phyloP scores from a whole-genome alignment of 805 yeast species.

The Tetrapisispora iriomotensis region DNA sequence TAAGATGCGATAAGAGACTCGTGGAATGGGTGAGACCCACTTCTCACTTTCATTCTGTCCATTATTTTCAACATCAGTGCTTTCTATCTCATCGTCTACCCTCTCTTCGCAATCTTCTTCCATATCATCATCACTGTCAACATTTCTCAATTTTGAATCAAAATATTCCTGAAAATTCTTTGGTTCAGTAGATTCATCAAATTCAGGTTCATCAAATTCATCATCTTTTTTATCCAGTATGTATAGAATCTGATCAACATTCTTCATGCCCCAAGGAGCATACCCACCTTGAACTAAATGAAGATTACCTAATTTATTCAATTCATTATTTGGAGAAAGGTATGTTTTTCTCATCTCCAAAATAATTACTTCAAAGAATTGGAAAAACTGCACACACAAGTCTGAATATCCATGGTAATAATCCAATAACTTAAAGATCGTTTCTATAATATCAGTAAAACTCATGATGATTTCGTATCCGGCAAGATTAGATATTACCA shows the following conservation, averaged over 20 bases:
- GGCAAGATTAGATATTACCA: slow-evolving; percentile 59
- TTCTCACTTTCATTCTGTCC: slow-evolving; percentile 25
- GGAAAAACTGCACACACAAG: slow-evolving; percentile 63
- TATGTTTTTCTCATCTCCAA: slow-evolving; percentile 36
- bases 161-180: slow-evolving; percentile 29
- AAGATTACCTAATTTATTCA: slow-evolving; percentile 10
- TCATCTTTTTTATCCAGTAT: slow-evolving; percentile 30
- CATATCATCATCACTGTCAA: slow-evolving; percentile 30
- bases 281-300: slow-evolving; percentile 22
- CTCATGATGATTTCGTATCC: slow-evolving; percentile 57
- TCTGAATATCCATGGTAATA: slow-evolving; percentile 72
- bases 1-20: slow-evolving; percentile 45
- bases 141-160: slow-evolving; percentile 27
- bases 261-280: slow-evolving; percentile 54
- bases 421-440: slow-evolving; percentile 71
- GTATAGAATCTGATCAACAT: slow-evolving; percentile 35
- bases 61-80: slow-evolving; percentile 6
- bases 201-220: slow-evolving; percentile 14
- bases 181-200: slow-evolving; percentile 22
- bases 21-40: slow-evolving; percentile 66
- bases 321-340: slow-evolving; percentile 20
- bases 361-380: slow-evolving; percentile 54
- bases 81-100: slow-evolving; percentile 13
- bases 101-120: slow-evolving; percentile 14
- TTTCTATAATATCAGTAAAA: slow-evolving; percentile 61